phyloP scores from a whole-genome alignment of 2,329 filamentous ascomycete species.

The Acephala macrosclerotiorum region DNA sequence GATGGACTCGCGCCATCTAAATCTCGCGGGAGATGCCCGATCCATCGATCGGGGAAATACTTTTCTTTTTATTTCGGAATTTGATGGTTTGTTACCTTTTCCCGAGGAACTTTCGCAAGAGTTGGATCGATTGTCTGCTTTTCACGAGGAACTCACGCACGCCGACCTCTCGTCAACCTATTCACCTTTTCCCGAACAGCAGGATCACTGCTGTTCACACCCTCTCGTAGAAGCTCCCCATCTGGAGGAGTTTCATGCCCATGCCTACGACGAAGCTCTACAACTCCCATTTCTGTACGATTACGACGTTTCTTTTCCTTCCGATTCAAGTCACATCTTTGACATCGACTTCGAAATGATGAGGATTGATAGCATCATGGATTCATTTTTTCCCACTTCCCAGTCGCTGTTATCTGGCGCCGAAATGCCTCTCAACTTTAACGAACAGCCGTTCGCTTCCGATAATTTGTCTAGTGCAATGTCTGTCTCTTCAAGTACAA shows the following conservation, averaged over 20 bases:
- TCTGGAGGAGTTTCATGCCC: background rate
- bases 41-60: background rate
- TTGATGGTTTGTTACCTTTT: background rate
- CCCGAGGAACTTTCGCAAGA: background rate
- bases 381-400: background rate
- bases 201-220: background rate
- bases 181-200: background rate
- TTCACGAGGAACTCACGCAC: background rate
- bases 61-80: background rate
- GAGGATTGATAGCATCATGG: background rate
- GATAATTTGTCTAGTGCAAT: background rate
- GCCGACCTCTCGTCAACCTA: background rate
- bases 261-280: background rate
- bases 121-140: background rate
- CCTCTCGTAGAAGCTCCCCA: background rate
- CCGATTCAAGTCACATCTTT: background rate
- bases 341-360: background rate
- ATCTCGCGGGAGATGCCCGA: background rate
- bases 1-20: background rate
- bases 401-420: background rate
- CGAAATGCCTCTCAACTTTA: background rate
- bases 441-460: background rate
- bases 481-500: conserved; percentile 1
- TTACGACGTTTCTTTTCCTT: background rate
- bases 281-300: background rate